These are phyloP conservation scores for Digitaria exilis DNA, from an alignment of 202 grass and related monocot genomes.

Conservation along the genomic window DNA sequence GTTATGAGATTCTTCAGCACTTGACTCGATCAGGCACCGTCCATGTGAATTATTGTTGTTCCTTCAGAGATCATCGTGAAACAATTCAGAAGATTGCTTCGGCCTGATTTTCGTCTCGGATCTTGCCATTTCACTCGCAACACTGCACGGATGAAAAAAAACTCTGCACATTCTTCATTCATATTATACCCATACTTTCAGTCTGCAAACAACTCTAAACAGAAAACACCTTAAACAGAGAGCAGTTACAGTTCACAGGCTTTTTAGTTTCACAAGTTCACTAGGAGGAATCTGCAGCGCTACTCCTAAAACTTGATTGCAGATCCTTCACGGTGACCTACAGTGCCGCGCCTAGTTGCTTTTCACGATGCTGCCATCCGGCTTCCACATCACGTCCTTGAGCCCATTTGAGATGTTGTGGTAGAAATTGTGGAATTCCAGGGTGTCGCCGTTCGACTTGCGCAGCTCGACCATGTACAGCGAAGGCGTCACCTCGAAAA, in stretches of 20 bases:
- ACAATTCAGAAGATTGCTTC: too few relatives aligned
- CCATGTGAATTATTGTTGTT: too few relatives aligned
- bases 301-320: constrained; percentile 25
- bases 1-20: too few relatives aligned
- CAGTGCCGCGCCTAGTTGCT: constrained; percentile 9
- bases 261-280: background rate
- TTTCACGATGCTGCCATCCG: constrained; percentile 48
- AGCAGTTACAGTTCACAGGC: background rate
- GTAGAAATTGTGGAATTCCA: constrained; percentile 98
- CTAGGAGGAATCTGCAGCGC: constrained; percentile 28
- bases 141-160: background rate
- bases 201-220: constrained; percentile 19
- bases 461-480: constrained; percentile 93
- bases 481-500: constrained; percentile 91
- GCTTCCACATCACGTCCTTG: constrained; percentile 89
- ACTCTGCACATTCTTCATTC: constrained; percentile 37
- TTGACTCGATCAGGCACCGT: too few relatives aligned
- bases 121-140: background rate
- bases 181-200: constrained; percentile 8
- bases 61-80: too few relatives aligned
- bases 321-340: constrained; percentile 20
- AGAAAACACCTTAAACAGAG: background rate
- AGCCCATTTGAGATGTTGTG: constrained; percentile 76
- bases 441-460: constrained; percentile 88
- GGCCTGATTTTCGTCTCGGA: too few relatives aligned